A percentile compares a stretch with the other conserved stretches of the same genome.
Evolutionary conservation across 257 asterid species (phyloP).

Genomic region (Ajuga chamaepitys): DNA sequence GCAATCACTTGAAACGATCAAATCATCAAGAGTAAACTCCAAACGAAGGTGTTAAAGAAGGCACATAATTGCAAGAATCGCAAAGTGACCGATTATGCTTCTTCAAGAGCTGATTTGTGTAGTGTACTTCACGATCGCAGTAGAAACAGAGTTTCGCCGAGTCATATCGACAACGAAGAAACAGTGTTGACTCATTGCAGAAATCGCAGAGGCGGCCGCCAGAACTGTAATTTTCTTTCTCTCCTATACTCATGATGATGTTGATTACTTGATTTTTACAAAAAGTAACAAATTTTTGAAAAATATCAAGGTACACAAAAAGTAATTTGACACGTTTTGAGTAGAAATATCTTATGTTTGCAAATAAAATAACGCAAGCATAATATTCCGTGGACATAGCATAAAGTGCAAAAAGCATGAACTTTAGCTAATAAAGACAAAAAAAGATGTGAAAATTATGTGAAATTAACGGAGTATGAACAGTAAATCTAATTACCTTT

Average conservation of each 20-base stretch:
- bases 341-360: no score
- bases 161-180: constrained; percentile 85
- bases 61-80: constrained; percentile 56
- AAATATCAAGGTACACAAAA: no score
- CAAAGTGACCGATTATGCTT: constrained; percentile 82
- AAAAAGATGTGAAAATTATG: no score
- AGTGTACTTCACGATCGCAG: constrained; percentile 84
- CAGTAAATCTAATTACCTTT: no score
- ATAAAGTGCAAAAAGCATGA: no score
- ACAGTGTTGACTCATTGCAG: constrained; percentile 56
- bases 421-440: no score
- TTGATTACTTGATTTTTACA: no score
- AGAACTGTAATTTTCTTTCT: constrained; percentile 1
- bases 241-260: constrained; percentile 24
- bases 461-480: no score
- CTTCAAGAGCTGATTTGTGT: constrained; percentile 73
- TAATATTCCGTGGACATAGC: no score
- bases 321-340: no score
- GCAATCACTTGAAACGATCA: constrained; percentile 43
- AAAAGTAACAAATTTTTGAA: no score
- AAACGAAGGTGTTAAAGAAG: constrained; percentile 64
- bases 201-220: constrained; percentile 58
- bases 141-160: constrained; percentile 76
- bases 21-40: constrained; percentile 73
- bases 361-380: no score